Conservation (phyloP, 23 red algal species). For the Gracilaria domingensis region DNA sequence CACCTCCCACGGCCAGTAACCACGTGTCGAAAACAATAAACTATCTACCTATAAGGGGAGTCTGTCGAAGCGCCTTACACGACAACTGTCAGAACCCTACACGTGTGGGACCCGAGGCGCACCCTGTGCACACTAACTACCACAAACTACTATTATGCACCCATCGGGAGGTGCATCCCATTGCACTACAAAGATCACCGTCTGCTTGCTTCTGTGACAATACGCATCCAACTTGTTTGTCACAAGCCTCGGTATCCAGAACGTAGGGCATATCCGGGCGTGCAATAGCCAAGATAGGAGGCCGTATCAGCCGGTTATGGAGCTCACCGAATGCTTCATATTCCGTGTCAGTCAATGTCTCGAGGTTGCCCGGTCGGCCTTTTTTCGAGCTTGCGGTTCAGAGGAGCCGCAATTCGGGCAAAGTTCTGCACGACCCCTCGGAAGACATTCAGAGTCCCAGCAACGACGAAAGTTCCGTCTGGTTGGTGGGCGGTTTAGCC, state of each 20-base stretch:
- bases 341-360: slow-evolving; percentile 2
- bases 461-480: slow-evolving; percentile 41
- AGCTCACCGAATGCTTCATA: background rate
- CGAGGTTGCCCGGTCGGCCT: background rate
- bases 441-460: slow-evolving; percentile 52
- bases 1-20: too few relatives aligned
- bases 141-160: too few relatives aligned
- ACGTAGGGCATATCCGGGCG: background rate
- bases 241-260: slow-evolving; percentile 31
- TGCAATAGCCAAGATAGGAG: slow-evolving; percentile 34
- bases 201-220: slow-evolving; percentile 19
- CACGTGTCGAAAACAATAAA: too few relatives aligned
- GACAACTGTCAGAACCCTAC: too few relatives aligned
- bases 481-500: slow-evolving; percentile 17
- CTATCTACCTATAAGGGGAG: too few relatives aligned
- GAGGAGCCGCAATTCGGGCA: slow-evolving; percentile 25
- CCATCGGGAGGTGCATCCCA: too few relatives aligned
- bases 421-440: slow-evolving; percentile 37
- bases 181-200: background rate
- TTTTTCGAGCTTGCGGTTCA: slow-evolving; percentile 18
- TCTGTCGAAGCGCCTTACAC: too few relatives aligned
- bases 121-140: too few relatives aligned
- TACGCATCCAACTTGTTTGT: slow-evolving; percentile 21
- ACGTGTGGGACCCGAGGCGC: too few relatives aligned
- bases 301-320: background rate